phyloP scores from a whole-genome alignment of 1,139 yeast genomes.

The Zygoascus sp. region DNA sequence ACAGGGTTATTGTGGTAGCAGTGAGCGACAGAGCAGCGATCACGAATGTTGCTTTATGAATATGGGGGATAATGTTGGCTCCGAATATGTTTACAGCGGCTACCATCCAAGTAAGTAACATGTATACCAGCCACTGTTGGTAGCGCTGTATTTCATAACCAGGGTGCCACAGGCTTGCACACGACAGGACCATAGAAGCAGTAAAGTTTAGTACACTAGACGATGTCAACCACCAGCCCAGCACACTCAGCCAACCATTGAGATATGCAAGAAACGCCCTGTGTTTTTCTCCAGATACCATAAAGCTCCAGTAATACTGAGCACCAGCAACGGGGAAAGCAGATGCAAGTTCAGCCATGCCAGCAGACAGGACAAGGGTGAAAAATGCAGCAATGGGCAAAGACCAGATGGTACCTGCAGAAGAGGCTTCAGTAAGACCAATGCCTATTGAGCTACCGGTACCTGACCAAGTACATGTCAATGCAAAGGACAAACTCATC shows the following conservation, averaged over 20 bases:
- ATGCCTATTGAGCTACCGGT: constrained; percentile 46
- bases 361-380: constrained; percentile 43
- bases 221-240: constrained; percentile 56
- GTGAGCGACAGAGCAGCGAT: constrained; percentile 46
- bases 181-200: constrained; percentile 11
- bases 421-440: constrained; percentile 47
- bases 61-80: constrained; percentile 31
- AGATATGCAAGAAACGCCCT: constrained; percentile 48
- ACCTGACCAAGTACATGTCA: constrained; percentile 50
- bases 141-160: constrained; percentile 44
- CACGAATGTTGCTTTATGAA: constrained; percentile 45
- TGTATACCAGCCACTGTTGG: constrained; percentile 38
- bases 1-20: constrained; percentile 48
- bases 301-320: constrained; percentile 56
- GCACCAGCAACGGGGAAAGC: constrained; percentile 57
- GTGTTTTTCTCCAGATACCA: constrained; percentile 45
- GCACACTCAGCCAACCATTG: constrained; percentile 42
- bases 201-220: constrained; percentile 48
- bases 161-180: constrained; percentile 40
- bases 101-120: constrained; percentile 5
- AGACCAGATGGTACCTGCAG: constrained; percentile 42
- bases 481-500: constrained; percentile 45
- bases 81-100: constrained; percentile 10
- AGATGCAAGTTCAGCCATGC: constrained; percentile 49
- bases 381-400: constrained; percentile 45